phyloP scores from a whole-genome alignment of 2,329 filamentous ascomycete species.

The Penicillium sp. region DNA sequence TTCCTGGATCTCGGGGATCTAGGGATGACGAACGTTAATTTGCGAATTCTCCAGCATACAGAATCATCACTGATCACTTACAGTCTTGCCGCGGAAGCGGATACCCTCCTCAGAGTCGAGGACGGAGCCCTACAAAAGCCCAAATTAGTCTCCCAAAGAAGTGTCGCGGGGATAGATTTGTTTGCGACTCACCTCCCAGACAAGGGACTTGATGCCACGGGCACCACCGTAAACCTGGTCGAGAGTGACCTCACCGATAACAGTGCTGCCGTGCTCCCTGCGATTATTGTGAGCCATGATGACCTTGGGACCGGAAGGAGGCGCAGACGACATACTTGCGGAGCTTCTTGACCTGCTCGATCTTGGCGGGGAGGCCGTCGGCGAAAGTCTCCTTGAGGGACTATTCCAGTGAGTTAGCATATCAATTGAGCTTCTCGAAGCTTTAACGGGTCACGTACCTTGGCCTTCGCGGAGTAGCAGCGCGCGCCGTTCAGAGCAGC shows the following conservation, averaged over 20 bases:
- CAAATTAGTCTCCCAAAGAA: constrained; percentile 3
- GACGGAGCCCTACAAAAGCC: constrained; percentile 67
- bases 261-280: constrained; percentile 92
- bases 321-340: constrained; percentile 68
- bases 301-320: constrained; percentile 13
- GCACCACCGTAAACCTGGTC: constrained; percentile 99
- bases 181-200: constrained; percentile 71
- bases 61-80: constrained; percentile 36
- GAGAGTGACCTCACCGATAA: constrained; percentile 95
- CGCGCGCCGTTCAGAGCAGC: constrained; percentile 78
- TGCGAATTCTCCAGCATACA: neutral
- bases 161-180: neutral
- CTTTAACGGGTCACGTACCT: constrained; percentile 55
- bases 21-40: constrained; percentile 17
- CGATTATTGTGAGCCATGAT: constrained; percentile 14
- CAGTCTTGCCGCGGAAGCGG: constrained; percentile 96
- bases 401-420: constrained; percentile 51
- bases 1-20: constrained; percentile 97
- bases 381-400: constrained; percentile 98
- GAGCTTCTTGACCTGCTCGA: constrained; percentile 98
- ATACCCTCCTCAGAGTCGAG: constrained; percentile 99
- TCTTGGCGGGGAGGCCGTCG: constrained; percentile 90
- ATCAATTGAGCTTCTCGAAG: constrained; percentile 6
- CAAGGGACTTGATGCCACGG: constrained; percentile 96
- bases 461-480: constrained; percentile 85